Evolutionary conservation across 106 monocot genomes (phyloP).

Genomic region (Dendrobium catenatum): DNA sequence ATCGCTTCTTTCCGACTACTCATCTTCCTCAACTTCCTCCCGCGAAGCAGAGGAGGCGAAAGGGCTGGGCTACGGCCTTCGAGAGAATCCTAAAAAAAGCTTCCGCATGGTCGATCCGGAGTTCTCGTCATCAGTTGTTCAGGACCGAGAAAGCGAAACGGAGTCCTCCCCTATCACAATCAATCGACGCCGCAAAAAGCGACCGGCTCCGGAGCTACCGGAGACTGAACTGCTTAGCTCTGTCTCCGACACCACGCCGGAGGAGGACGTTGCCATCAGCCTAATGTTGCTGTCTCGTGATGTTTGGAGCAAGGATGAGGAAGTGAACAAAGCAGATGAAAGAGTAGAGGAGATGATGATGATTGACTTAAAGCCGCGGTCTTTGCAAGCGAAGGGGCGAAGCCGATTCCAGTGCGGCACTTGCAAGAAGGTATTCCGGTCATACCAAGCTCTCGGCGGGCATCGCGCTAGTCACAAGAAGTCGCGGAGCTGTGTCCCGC

Average conservation of each 20-base stretch:
- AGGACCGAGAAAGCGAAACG: conserved; percentile 73
- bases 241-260: conserved; percentile 44
- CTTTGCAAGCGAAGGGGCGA: conserved; percentile 7
- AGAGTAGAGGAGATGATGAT: not conserved
- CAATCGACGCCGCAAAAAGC: conserved; percentile 29
- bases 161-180: conserved; percentile 25
- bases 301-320: conserved; percentile 18
- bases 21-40: conserved; percentile 32
- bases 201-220: conserved; percentile 1
- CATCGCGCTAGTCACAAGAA: conserved; percentile 49
- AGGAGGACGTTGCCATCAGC: conserved; percentile 61
- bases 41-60: not conserved
- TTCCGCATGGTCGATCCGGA: conserved; percentile 48
- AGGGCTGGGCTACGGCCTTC: conserved; percentile 40
- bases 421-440: conserved; percentile 66
- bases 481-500: conserved; percentile 11
- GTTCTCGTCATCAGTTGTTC: conserved; percentile 39
- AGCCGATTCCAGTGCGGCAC: conserved; percentile 43
- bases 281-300: conserved; percentile 77
- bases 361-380: not conserved
- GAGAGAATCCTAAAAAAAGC: conserved; percentile 69
- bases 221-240: conserved; percentile 50
- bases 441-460: conserved; percentile 53
- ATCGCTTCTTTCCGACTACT: conserved; percentile 2
- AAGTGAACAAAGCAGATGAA: not conserved